Conservation (phyloP, 1,139 yeast genomes). For the Suhomyces coccinellae region DNA sequence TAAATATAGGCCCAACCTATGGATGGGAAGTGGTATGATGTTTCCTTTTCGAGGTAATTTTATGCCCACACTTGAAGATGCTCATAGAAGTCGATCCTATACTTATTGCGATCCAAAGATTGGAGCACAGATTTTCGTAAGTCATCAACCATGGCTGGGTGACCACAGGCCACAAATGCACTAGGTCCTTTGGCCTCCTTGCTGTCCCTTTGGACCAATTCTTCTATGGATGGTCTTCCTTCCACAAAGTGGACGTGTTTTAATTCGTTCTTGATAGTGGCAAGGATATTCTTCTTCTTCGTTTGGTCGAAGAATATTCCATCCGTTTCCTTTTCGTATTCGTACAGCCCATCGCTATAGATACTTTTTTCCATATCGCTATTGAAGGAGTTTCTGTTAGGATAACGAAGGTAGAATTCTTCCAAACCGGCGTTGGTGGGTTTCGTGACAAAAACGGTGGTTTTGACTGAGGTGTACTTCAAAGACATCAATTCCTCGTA, state of each 20-base stretch:
- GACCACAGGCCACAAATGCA: constrained; percentile 55
- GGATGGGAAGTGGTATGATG: no score
- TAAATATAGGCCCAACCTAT: not conserved
- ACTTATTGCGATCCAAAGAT: constrained; percentile 25
- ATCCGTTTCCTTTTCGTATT: not conserved
- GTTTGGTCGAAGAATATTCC: constrained; percentile 1
- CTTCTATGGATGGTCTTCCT: constrained; percentile 36
- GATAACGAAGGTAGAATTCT: constrained; percentile 19
- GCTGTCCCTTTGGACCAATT: constrained; percentile 28
- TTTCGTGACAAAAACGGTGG: constrained; percentile 43
- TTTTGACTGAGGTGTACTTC: constrained; percentile 30
- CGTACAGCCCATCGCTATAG: not conserved
- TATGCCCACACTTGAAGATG: constrained; percentile 32
- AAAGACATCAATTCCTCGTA: constrained; percentile 45
- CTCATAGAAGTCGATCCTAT: constrained; percentile 50
- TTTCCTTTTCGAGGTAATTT: not conserved
- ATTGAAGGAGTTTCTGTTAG: not conserved
- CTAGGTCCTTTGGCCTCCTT: constrained; percentile 33
- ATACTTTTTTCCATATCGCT: not conserved
- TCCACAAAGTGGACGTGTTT: constrained; percentile 28
- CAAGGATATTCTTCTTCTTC: not conserved
- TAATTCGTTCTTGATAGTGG: constrained; percentile 14
- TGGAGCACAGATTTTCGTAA: constrained; percentile 40
- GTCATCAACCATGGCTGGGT: constrained; percentile 53
- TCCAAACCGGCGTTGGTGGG: constrained; percentile 25